Evolutionary conservation across 2,329 filamentous ascomycete species (phyloP).

Genomic region (Alternaria sp.): DNA sequence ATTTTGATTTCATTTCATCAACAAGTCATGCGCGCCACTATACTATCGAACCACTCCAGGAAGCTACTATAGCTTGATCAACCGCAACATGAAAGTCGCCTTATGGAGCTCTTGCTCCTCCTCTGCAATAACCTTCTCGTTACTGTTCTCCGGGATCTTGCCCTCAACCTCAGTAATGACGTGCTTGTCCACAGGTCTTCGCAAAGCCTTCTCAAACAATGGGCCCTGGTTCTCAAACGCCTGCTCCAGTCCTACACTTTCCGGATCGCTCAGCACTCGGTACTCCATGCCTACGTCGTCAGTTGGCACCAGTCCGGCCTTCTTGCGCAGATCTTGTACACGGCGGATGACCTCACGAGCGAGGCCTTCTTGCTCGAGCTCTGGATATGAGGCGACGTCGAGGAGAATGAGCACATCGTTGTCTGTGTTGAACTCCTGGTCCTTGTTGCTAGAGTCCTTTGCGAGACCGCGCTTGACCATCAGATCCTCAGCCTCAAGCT

Average conservation of each 20-base stretch:
- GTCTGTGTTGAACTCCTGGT: constrained; percentile 86
- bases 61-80: constrained; percentile 69
- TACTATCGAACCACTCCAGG: not conserved
- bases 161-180: constrained; percentile 66
- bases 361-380: constrained; percentile 85
- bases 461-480: constrained; percentile 80
- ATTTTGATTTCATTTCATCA: constrained; percentile 18
- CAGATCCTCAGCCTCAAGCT: constrained; percentile 80
- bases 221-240: constrained; percentile 72
- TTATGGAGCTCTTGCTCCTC: constrained; percentile 88
- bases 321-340: constrained; percentile 91
- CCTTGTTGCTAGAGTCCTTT: constrained; percentile 72
- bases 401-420: constrained; percentile 90
- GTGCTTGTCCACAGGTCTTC: constrained; percentile 77
- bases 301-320: constrained; percentile 85
- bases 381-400: constrained; percentile 81
- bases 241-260: constrained; percentile 72
- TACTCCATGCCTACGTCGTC: constrained; percentile 98
- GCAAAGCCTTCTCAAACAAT: constrained; percentile 76
- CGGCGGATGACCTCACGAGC: constrained; percentile 92
- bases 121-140: constrained; percentile 71
- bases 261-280: constrained; percentile 77
- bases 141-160: constrained; percentile 58
- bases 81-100: constrained; percentile 76
- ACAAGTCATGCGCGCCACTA: constrained; percentile 12